These are phyloP conservation scores for Oxytropis ochrocephala DNA, from an alignment of 306 rosid genomes.

Conservation along the genomic window DNA sequence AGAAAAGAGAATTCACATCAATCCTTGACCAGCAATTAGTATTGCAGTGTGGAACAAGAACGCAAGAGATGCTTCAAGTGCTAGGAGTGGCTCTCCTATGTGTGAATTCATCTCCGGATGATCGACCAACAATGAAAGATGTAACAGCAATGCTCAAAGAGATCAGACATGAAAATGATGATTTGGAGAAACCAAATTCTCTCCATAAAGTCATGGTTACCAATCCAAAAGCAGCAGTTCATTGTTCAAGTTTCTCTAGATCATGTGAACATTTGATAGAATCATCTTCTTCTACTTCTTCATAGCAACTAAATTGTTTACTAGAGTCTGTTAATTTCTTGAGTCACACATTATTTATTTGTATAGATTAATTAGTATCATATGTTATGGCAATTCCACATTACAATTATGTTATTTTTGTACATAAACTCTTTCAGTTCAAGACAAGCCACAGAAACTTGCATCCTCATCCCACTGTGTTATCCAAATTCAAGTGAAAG, in stretches of 20 bases:
- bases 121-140: slow-evolving; percentile 88
- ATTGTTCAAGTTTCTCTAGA: slow-evolving; percentile 84
- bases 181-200: slow-evolving; percentile 51
- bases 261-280: slow-evolving; percentile 76
- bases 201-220: slow-evolving; percentile 38
- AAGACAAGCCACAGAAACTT: slow-evolving; percentile 10
- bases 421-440: slow-evolving; percentile 16
- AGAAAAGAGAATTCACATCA: slow-evolving; percentile 43
- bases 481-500: not conserved
- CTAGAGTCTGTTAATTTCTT: slow-evolving; percentile 23
- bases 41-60: slow-evolving; percentile 68
- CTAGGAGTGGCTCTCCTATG: slow-evolving; percentile 90
- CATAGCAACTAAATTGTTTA: slow-evolving; percentile 27
- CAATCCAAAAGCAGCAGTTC: slow-evolving; percentile 55
- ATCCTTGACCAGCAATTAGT: slow-evolving; percentile 73
- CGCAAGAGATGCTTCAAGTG: slow-evolving; percentile 89
- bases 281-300: slow-evolving; percentile 46
- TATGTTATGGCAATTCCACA: slow-evolving; percentile 27
- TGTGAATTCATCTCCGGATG: slow-evolving; percentile 68
- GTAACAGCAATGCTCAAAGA: slow-evolving; percentile 88
- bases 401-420: slow-evolving; percentile 6
- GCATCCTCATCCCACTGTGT: not conserved
- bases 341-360: slow-evolving; percentile 32
- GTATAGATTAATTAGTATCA: slow-evolving; percentile 36
- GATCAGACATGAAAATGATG: slow-evolving; percentile 59